Evolutionary conservation across 371 early-diverging fungal species (phyloP).

Genomic region (Mucor lusitanicus): DNA sequence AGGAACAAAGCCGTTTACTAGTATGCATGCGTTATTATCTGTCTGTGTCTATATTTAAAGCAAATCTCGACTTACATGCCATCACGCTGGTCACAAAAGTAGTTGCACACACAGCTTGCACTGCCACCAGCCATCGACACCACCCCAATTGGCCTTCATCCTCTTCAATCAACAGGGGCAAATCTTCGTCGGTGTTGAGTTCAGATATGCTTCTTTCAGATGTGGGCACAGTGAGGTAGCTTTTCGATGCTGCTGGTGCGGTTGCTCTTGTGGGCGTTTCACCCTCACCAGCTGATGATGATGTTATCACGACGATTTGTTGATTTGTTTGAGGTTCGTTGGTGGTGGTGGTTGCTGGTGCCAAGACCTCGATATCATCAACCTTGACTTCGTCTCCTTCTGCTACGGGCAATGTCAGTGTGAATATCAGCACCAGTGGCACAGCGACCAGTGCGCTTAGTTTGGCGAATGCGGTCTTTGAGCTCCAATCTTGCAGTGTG

Average conservation of each 20-base stretch:
- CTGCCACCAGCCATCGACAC: slow-evolving; percentile 46
- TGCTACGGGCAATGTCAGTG: slow-evolving; percentile 62
- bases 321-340: background rate
- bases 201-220: slow-evolving; percentile 17
- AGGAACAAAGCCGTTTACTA: slow-evolving; percentile 24
- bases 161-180: slow-evolving; percentile 14
- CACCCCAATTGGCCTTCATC: slow-evolving; percentile 26
- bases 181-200: slow-evolving; percentile 9
- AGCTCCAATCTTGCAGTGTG: slow-evolving; percentile 51
- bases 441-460: slow-evolving; percentile 57
- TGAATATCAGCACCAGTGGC: slow-evolving; percentile 58
- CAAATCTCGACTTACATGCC: slow-evolving; percentile 35
- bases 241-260: slow-evolving; percentile 4
- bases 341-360: slow-evolving; percentile 1
- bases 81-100: slow-evolving; percentile 43
- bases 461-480: slow-evolving; percentile 54
- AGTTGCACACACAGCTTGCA: slow-evolving; percentile 41
- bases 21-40: background rate
- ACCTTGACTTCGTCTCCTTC: slow-evolving; percentile 44
- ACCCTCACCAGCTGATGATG: background rate
- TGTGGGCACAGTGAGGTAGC: slow-evolving; percentile 31
- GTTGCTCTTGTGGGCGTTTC: background rate
- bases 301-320: background rate
- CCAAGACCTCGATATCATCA: slow-evolving; percentile 39
- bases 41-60: no score